Evolutionary conservation across 768 basidiomycete genomes (phyloP).

Genomic region (Gymnopilus junonius): DNA sequence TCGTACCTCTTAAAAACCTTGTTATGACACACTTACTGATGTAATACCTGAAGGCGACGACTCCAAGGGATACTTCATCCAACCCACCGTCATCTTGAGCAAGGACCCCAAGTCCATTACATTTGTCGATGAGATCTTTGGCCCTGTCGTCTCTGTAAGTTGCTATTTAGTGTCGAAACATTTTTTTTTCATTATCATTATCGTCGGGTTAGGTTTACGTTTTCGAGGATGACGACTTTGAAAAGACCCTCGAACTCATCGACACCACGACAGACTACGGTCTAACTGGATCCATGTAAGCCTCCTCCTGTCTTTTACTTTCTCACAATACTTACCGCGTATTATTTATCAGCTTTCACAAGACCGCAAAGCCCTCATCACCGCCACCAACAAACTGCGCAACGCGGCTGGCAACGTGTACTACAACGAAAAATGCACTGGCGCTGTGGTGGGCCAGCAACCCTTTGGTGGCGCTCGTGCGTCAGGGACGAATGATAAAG

Average conservation of each 20-base stretch:
- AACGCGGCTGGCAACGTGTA: conserved; percentile 97
- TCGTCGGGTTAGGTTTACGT: conserved; percentile 66
- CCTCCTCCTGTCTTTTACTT: conserved; percentile 11
- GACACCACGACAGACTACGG: conserved; percentile 88
- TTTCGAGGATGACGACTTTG: conserved; percentile 86
- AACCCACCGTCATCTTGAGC: conserved; percentile 93
- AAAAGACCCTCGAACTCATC: conserved; percentile 85
- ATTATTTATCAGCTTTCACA: conserved; percentile 65
- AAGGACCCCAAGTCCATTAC: conserved; percentile 89
- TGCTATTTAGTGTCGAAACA: not conserved
- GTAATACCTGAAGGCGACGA: conserved; percentile 78
- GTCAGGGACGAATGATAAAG: conserved; percentile 98
- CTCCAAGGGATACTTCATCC: conserved; percentile 91
- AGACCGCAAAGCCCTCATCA: conserved; percentile 80
- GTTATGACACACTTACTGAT: too few relatives aligned
- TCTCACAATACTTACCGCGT: conserved; percentile 11
- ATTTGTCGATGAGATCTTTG: conserved; percentile 96
- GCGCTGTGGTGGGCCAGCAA: conserved; percentile 97
- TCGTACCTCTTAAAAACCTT: too few relatives aligned
- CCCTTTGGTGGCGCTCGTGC: conserved; percentile 95
- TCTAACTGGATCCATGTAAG: conserved; percentile 93
- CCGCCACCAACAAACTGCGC: conserved; percentile 81
- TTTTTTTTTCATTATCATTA: not conserved
- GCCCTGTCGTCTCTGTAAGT: conserved; percentile 87
- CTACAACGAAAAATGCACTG: conserved; percentile 98